Conservation (phyloP, 106 monocot genomes). For the Chionographis japonica region DNA sequence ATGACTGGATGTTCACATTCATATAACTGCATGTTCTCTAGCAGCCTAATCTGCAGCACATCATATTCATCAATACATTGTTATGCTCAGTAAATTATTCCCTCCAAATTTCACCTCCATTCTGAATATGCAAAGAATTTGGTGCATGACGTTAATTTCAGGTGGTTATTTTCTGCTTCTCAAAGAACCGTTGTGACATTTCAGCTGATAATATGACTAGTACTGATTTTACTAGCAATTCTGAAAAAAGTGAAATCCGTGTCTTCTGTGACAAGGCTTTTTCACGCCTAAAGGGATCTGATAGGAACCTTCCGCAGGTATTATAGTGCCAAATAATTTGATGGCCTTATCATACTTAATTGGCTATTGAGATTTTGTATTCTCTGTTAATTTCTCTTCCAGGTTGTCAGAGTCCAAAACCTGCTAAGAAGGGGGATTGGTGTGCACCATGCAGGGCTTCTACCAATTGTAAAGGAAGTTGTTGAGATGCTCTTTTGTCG, state of each 20-base stretch:
- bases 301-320: slow-evolving; percentile 95
- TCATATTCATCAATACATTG: not conserved
- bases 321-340: not conserved
- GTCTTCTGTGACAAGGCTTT: slow-evolving; percentile 95
- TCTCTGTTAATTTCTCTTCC: slow-evolving; percentile 6
- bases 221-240: slow-evolving; percentile 75
- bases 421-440: slow-evolving; percentile 79
- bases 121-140: not conserved
- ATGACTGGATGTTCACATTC: too few species aligned
- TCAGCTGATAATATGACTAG: slow-evolving; percentile 66
- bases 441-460: slow-evolving; percentile 98
- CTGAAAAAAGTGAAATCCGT: slow-evolving; percentile 89
- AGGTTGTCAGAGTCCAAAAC: slow-evolving; percentile 85
- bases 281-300: slow-evolving; percentile 92
- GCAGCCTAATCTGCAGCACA: too few species aligned
- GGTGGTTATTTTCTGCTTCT: slow-evolving; percentile 98
- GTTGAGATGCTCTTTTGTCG: slow-evolving; percentile 99
- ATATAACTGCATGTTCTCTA: too few species aligned
- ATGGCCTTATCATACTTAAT: not conserved
- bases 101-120: not conserved
- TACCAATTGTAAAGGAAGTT: slow-evolving; percentile 98
- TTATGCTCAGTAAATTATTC: not conserved
- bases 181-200: slow-evolving; percentile 89
- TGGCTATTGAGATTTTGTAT: not conserved
- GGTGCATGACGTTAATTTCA: slow-evolving; percentile 13